phyloP scores from a whole-genome alignment of 345 rosid genomes.

The Eucalyptus erythrocorys region DNA sequence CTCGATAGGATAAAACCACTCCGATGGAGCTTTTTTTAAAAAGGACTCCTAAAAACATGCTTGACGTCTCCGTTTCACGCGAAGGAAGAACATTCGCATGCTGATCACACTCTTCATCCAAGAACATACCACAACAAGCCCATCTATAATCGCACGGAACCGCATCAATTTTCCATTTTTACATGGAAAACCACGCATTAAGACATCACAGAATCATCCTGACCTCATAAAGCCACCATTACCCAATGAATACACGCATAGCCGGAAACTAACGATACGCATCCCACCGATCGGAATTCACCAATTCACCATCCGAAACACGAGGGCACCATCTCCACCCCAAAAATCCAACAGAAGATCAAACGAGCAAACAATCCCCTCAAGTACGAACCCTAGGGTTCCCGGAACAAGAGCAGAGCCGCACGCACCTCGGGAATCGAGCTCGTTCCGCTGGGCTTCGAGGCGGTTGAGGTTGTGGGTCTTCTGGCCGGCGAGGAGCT shows the following conservation, averaged over 20 bases:
- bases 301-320: not conserved
- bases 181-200: not conserved
- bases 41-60: not conserved
- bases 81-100: not conserved
- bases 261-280: not conserved
- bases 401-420: not conserved
- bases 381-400: not conserved
- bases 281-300: not conserved
- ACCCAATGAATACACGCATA: not conserved
- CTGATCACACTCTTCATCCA: not conserved
- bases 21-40: too few relatives aligned
- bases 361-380: not conserved
- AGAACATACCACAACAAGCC: not conserved
- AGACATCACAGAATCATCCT: not conserved
- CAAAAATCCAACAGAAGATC: not conserved
- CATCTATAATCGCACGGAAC: not conserved
- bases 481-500: constrained; percentile 69
- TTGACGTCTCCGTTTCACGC: not conserved
- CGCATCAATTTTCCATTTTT: not conserved
- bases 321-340: not conserved
- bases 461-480: constrained; percentile 87
- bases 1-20: too few relatives aligned
- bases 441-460: constrained; percentile 93
- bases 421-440: constrained; percentile 65
- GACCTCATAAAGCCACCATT: not conserved